These are phyloP conservation scores for Sporothrix pseudoabietina DNA, from an alignment of 2,329 filamentous ascomycete species.

Conservation along the genomic window DNA sequence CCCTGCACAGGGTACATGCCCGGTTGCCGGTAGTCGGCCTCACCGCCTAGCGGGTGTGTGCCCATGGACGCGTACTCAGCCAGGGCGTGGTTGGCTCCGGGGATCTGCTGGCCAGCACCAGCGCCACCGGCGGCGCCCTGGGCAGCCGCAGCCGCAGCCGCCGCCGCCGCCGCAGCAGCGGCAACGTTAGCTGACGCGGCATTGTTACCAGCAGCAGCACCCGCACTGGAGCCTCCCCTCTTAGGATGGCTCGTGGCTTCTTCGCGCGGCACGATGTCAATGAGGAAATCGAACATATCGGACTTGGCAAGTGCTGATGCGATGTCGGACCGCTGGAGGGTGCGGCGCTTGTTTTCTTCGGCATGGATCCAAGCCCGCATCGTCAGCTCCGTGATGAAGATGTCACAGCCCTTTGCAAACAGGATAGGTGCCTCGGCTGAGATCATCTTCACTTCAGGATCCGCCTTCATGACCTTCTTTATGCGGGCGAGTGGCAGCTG, in stretches of 20 bases:
- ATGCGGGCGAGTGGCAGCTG: slow-evolving; percentile 96
- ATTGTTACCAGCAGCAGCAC: slow-evolving; percentile 38
- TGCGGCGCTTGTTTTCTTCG: slow-evolving; percentile 97
- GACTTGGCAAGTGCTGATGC: slow-evolving; percentile 94
- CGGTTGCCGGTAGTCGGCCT: slow-evolving; percentile 77
- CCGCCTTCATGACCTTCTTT: slow-evolving; percentile 99
- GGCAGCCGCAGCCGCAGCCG: slow-evolving; percentile 37
- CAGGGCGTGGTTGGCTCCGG: slow-evolving; percentile 58
- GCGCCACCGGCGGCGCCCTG: slow-evolving; percentile 53
- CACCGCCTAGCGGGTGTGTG: slow-evolving; percentile 64
- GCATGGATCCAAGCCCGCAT: slow-evolving; percentile 99
- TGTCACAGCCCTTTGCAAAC: slow-evolving; percentile 97
- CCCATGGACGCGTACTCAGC: slow-evolving; percentile 60
- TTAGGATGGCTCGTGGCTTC: slow-evolving; percentile 87
- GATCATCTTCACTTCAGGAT: slow-evolving; percentile 99
- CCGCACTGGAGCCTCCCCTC: slow-evolving; percentile 56
- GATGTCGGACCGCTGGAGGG: slow-evolving; percentile 93
- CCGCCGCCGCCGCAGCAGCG: slow-evolving; percentile 31
- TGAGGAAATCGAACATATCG: slow-evolving; percentile 99
- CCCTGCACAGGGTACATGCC: slow-evolving; percentile 82
- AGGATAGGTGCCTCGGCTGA: slow-evolving; percentile 96
- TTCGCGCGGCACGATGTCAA: slow-evolving; percentile 96
- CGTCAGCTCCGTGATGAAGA: slow-evolving; percentile 97
- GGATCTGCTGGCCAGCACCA: slow-evolving; percentile 54
- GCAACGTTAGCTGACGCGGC: slow-evolving; percentile 57